Evolutionary conservation across 352 stramenopile genomes (phyloP), one percentile per base, ranked within the genome.

Genomic region (Phytophthora kernoviae): DNA sequence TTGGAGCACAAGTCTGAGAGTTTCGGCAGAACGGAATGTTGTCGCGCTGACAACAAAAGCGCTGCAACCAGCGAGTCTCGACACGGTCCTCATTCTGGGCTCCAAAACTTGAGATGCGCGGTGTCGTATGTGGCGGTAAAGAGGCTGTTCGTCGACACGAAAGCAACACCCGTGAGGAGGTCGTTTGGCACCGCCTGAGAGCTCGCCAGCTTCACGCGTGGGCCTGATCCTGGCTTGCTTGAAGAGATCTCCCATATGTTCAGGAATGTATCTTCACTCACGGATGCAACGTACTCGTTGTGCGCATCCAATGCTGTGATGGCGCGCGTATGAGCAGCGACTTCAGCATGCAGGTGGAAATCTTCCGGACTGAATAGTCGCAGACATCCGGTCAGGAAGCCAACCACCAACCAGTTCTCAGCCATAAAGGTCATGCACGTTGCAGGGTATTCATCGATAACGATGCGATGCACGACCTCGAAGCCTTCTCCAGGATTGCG

Each of bases 241-340:
- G 55, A 62, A 11, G 57, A 48, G 33, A 68, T 64, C 46, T 91
- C 81, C 81, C 84, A 93, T 42, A 92, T 76, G 54, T 94, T 91
- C 43, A 92, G 44, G 62, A 88, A 94, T 10, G 79, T 91, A 58
- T 95, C 79, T 52, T 93, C 82, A 8, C 82, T 77, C 33, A 92
- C 81, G 0, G 79, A 87, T 45, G 77, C 81, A 39, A 88, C 54
- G 43, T 73, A 65, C 37, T 77, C 65, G 22, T 84, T 81, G 36
- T 65, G 62, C 22, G 70, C 58, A 43, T 89, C 84, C 18, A 93
- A 45, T 9, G 77, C 84, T 1, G 80, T 91, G 64, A 92, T 76
- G 1, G 79, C 79, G 2, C 86, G 81, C 7, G 80, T 84, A 53
- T 91, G 84, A 14, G 80, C 86, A 20, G 76, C 79, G 33, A 94